These are phyloP conservation scores for Amauroascus verrucosus DNA, from an alignment of 2,329 filamentous ascomycete species.

Conservation along the genomic window DNA sequence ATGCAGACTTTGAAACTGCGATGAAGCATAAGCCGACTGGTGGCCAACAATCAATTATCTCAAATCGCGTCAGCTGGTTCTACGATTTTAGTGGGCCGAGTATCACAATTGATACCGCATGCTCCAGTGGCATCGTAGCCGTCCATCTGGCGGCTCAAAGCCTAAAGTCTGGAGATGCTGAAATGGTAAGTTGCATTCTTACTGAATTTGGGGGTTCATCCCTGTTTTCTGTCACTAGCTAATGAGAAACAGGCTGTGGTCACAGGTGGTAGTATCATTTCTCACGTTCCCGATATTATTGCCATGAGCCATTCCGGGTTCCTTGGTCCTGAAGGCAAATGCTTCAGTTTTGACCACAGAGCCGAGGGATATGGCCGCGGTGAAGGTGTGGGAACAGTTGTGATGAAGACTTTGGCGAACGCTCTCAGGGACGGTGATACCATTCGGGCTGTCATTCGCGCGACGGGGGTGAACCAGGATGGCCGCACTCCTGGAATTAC, in stretches of 20 bases:
- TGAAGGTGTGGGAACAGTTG: constrained; percentile 23
- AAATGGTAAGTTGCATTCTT: not conserved
- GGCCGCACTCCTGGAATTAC: constrained; percentile 21
- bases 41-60: constrained; percentile 18
- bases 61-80: constrained; percentile 25
- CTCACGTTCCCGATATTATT: constrained; percentile 12
- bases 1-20: constrained; percentile 5
- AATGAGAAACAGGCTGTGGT: constrained; percentile 12
- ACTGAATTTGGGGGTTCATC: not conserved
- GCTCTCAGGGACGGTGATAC: constrained; percentile 25
- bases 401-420: constrained; percentile 23
- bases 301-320: constrained; percentile 17
- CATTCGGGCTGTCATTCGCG: constrained; percentile 25
- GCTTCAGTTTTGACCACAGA: constrained; percentile 26
- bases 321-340: constrained; percentile 21
- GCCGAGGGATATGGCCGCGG: constrained; percentile 38
- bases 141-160: constrained; percentile 21
- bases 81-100: constrained; percentile 23
- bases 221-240: not conserved
- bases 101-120: constrained; percentile 23
- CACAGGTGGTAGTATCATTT: constrained; percentile 14
- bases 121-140: constrained; percentile 22
- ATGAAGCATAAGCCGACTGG: constrained; percentile 21
- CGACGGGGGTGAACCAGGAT: constrained; percentile 20
- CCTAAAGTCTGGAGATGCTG: constrained; percentile 18